phyloP scores from a whole-genome alignment of 140 eudicot species.

The Artemisia princeps region DNA sequence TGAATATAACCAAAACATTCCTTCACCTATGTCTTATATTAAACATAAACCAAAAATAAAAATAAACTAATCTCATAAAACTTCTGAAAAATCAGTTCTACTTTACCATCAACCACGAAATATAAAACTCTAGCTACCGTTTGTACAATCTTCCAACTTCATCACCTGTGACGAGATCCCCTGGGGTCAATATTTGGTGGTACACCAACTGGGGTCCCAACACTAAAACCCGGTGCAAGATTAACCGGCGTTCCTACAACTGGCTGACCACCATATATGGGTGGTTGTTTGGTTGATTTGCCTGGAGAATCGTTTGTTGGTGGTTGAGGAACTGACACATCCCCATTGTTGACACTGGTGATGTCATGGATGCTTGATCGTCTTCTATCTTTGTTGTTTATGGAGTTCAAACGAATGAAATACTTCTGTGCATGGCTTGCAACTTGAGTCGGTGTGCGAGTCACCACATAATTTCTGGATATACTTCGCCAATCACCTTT shows the following conservation, averaged over 20 bases:
- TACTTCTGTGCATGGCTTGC: slow-evolving; percentile 71
- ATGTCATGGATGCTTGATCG: slow-evolving; percentile 74
- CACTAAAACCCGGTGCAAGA: slow-evolving; percentile 36
- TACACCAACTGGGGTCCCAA: slow-evolving; percentile 23
- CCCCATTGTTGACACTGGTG: slow-evolving; percentile 52
- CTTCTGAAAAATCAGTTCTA: slow-evolving; percentile 25
- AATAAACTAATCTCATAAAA: slow-evolving; percentile 20
- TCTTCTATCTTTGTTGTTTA: slow-evolving; percentile 68
- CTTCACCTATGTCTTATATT: slow-evolving; percentile 30
- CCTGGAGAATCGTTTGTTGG: slow-evolving; percentile 40
- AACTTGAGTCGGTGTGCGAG: slow-evolving; percentile 65
- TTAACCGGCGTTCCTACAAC: slow-evolving; percentile 50
- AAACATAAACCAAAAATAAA: slow-evolving; percentile 15
- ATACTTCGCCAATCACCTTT: slow-evolving; percentile 80
- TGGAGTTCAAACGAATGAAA: slow-evolving; percentile 64
- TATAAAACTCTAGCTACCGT: slow-evolving; percentile 21
- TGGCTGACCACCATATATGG: slow-evolving; percentile 54
- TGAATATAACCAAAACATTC: slow-evolving; percentile 17
- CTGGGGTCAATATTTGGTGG: slow-evolving; percentile 25
- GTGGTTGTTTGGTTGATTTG: slow-evolving; percentile 31
- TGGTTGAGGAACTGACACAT: slow-evolving; percentile 41
- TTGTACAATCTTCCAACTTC: slow-evolving; percentile 24
- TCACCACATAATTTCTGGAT: slow-evolving; percentile 60
- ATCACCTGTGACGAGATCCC: slow-evolving; percentile 28
- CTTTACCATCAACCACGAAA: slow-evolving; percentile 28